Conservation (phyloP, 2,329 filamentous ascomycete genomes). For the Pezizomycotina sp. region DNA sequence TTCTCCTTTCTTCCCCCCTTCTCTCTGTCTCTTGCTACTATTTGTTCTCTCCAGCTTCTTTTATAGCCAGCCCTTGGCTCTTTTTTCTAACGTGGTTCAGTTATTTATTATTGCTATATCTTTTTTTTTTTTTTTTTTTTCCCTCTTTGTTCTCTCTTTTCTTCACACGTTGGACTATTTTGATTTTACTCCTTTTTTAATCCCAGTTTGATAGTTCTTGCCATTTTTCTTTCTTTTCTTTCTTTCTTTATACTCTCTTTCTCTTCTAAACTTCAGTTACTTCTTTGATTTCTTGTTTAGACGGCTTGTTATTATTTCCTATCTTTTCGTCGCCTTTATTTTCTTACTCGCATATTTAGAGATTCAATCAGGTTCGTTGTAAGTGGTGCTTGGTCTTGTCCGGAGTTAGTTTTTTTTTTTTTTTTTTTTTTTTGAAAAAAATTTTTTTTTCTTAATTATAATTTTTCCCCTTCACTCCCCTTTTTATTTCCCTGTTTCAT, state of each 20-base stretch:
- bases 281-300: slow-evolving; percentile 4
- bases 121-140: slow-evolving; percentile 21
- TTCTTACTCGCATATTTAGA: slow-evolving; percentile 16
- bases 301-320: slow-evolving; percentile 13
- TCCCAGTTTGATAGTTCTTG: slow-evolving; percentile 16
- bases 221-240: slow-evolving; percentile 12
- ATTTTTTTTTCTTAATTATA: slow-evolving; percentile 5
- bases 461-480: slow-evolving; percentile 11
- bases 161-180: slow-evolving; percentile 5
- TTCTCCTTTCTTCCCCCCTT: slow-evolving; percentile 21
- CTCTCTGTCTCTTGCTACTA: slow-evolving; percentile 20
- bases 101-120: too few species aligned
- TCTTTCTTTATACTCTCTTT: slow-evolving; percentile 18
- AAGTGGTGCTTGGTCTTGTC: slow-evolving; percentile 7
- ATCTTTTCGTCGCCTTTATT: slow-evolving; percentile 14
- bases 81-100: too few species aligned
- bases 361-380: slow-evolving; percentile 4
- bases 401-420: slow-evolving; percentile 9
- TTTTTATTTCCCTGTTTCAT: slow-evolving; percentile 5
- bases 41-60: too few species aligned
- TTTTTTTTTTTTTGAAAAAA: slow-evolving; percentile 7
- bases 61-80: too few species aligned
- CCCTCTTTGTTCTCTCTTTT: slow-evolving; percentile 18
- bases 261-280: slow-evolving; percentile 8
- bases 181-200: slow-evolving; percentile 9